Percentiles rank a stretch among this genome's conserved stretches.
phyloP scores from a whole-genome alignment of 2,329 filamentous ascomycete species.

The Xylaria sp. region DNA sequence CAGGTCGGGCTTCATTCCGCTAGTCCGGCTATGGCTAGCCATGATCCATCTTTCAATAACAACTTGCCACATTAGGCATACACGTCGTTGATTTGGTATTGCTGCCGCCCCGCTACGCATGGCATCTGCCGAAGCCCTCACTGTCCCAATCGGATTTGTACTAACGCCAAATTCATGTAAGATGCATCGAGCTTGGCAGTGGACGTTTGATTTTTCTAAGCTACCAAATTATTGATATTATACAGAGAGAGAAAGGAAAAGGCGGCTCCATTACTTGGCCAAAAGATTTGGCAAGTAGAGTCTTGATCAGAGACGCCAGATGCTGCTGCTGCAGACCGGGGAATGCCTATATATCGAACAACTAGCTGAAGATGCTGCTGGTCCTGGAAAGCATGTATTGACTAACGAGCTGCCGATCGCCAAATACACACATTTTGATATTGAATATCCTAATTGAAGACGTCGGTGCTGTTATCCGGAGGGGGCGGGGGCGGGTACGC shows the following conservation, averaged over 20 bases:
- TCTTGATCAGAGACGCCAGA: slow-evolving; percentile 1
- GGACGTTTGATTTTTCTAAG: slow-evolving; percentile 4
- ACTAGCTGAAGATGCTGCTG: not conserved
- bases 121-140: not conserved
- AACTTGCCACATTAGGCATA: not conserved
- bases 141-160: not conserved
- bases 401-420: not conserved
- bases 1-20: not conserved
- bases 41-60: not conserved
- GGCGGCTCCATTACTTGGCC: not conserved
- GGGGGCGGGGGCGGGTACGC: slow-evolving; percentile 24
- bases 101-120: not conserved
- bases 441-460: slow-evolving; percentile 25
- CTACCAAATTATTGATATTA: slow-evolving; percentile 7
- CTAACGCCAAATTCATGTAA: not conserved
- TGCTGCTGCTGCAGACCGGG: not conserved
- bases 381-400: not conserved
- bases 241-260: slow-evolving; percentile 2
- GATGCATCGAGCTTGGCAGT: not conserved
- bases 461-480: slow-evolving; percentile 23
- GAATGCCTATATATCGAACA: not conserved
- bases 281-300: not conserved
- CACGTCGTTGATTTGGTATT: not conserved
- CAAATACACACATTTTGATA: not conserved
- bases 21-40: not conserved